These are phyloP conservation scores for Cladosporium cucumerinum DNA, from an alignment of 2,329 filamentous ascomycete species.

Conservation along the genomic window DNA sequence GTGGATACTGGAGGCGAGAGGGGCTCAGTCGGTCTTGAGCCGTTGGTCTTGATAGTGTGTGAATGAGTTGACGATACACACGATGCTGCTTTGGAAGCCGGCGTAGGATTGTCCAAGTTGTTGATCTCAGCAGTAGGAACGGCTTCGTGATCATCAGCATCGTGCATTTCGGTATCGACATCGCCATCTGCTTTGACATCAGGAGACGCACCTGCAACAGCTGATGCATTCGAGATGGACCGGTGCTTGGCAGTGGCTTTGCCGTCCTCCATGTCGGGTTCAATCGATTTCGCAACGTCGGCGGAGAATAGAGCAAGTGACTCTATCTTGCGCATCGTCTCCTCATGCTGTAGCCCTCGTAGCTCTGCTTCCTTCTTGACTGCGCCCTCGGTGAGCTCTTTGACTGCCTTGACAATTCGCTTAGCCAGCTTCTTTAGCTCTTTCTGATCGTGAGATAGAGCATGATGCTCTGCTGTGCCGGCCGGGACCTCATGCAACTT, in stretches of 20 bases:
- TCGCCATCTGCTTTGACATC: constrained; percentile 22
- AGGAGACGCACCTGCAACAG: constrained; percentile 37
- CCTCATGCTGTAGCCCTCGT: constrained; percentile 65
- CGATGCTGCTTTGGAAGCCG: constrained; percentile 26
- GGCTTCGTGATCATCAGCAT: constrained; percentile 29
- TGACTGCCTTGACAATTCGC: constrained; percentile 79
- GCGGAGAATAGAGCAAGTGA: constrained; percentile 56
- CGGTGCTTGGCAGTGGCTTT: constrained; percentile 22
- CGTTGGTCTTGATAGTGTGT: constrained; percentile 19
- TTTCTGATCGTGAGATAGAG: constrained; percentile 61
- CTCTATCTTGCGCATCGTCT: constrained; percentile 70
- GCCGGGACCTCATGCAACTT: constrained; percentile 38
- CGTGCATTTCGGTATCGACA: constrained; percentile 30
- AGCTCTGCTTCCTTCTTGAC: constrained; percentile 79
- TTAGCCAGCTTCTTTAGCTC: constrained; percentile 84
- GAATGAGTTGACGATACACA: constrained; percentile 22
- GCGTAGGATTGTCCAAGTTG: constrained; percentile 18
- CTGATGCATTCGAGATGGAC: constrained; percentile 38
- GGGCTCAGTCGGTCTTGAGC: constrained; percentile 30
- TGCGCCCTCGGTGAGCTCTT: constrained; percentile 72
- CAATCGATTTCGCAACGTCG: constrained; percentile 43
- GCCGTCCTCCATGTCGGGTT: constrained; percentile 51
- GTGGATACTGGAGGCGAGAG: constrained; percentile 37
- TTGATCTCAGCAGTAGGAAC: constrained; percentile 16
- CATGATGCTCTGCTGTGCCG: constrained; percentile 39